Base-by-base conservation (phyloP, 106 monocot species). In the Dendrobium officinale region DNA sequence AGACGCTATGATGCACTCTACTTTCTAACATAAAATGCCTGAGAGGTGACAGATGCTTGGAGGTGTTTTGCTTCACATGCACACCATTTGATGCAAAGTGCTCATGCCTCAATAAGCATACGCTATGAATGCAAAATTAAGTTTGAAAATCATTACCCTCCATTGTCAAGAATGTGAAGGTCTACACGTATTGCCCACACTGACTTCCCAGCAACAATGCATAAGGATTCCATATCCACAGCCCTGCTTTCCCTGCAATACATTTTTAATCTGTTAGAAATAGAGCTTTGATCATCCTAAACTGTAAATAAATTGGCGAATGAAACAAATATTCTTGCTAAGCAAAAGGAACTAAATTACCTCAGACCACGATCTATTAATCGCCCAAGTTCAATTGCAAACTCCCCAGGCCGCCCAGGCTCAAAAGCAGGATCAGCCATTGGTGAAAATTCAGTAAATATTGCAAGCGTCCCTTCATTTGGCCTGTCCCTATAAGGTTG, bases 381-480 rank as follows among this genome's bases (percentile, higher is more conserved):
- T 59, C 91, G 95, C 19, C 95, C 99, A 45, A 99, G 86, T 82
- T 99, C 99, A 66, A 99, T 79, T 9, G 99, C 95, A 70, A 80
- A 83, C 54, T 99, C 93, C 56, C 95, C 93, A 0, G 95, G 93
- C 3, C 95, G 90, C 27, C 95, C 95, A 8, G 89, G 81, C 88
- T 99, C 95, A 80, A 95, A 99, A 29, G 91, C 81, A 51, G 93
- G 99, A 86, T 99, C 99, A 76, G 99, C 99, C 99, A 99, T 99
- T 19, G 95, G 95, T 13, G 95, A 95, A 61, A 95, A 95, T 77
- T 95, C 95, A 48, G 90, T 89, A 81, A 87, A 99, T 55, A 95
- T 84, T 26, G 89, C 61, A 42, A 99, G 86, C 7, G 86, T 86
- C 44, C 99, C 99, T 87, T 99, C 95, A 84, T 95, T 90, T 31